Evolutionary conservation across 768 basidiomycete species (phyloP).

Genomic region (Serendipita sp.): DNA sequence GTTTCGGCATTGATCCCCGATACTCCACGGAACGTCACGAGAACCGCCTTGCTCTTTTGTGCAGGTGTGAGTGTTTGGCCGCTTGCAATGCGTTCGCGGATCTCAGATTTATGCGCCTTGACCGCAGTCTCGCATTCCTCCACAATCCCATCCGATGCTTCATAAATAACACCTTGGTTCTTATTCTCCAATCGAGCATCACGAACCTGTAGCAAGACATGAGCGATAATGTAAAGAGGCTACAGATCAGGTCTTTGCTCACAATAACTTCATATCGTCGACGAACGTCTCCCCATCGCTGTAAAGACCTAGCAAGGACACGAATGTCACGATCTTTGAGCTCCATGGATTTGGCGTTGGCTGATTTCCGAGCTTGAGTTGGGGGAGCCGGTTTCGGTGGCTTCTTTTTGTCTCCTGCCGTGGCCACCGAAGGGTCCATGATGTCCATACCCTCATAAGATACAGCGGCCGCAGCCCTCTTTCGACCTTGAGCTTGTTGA

Average conservation of each 20-base stretch:
- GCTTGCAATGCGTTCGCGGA: slow-evolving; percentile 53
- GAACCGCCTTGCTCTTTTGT: slow-evolving; percentile 92
- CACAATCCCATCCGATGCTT: slow-evolving; percentile 85
- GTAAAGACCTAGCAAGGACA: slow-evolving; percentile 83
- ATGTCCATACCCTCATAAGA: slow-evolving; percentile 93
- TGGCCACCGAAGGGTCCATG: slow-evolving; percentile 38
- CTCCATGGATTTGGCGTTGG: slow-evolving; percentile 88
- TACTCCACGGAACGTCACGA: slow-evolving; percentile 79
- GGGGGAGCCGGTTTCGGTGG: slow-evolving; percentile 35
- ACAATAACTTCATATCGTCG: slow-evolving; percentile 90
- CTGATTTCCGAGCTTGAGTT: slow-evolving; percentile 67
- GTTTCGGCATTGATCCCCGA: slow-evolving; percentile 96
- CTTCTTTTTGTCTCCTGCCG: slow-evolving; percentile 52
- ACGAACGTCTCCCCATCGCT: slow-evolving; percentile 95
- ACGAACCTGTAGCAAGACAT: slow-evolving; percentile 36
- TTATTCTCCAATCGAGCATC: slow-evolving; percentile 88
- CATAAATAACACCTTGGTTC: slow-evolving; percentile 80
- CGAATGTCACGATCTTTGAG: slow-evolving; percentile 95
- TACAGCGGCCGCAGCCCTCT: slow-evolving; percentile 70
- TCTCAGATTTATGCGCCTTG: slow-evolving; percentile 65
- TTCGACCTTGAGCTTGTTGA: slow-evolving; percentile 45
- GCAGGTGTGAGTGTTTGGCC: slow-evolving; percentile 85
- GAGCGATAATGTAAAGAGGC: slow-evolving; percentile 5
- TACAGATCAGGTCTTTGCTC: slow-evolving; percentile 21
- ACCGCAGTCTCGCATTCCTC: slow-evolving; percentile 71